Evolutionary conservation across 352 stramenopile species (phyloP).

Genomic region (Globisporangium canariense): DNA sequence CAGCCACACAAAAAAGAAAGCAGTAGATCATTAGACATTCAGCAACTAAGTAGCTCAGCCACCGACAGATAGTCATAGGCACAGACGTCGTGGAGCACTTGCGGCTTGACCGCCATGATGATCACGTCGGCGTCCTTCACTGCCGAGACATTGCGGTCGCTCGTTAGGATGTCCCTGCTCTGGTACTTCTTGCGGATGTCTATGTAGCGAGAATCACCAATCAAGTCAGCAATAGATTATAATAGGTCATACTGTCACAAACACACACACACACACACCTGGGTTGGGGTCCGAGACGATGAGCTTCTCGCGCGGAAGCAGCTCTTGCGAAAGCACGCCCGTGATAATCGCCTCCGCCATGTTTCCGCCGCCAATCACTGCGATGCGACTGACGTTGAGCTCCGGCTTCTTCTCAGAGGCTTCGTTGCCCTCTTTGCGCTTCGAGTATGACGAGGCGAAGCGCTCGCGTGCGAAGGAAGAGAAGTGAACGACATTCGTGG

Average conservation of each 20-base stretch:
- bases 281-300: constrained; percentile 81
- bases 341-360: constrained; percentile 89
- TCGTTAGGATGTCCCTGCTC: constrained; percentile 50
- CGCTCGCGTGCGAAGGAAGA: constrained; percentile 9
- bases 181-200: constrained; percentile 65
- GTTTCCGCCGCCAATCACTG: constrained; percentile 86
- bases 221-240: background rate
- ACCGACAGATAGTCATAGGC: background rate
- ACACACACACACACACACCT: constrained; percentile 18
- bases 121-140: constrained; percentile 88
- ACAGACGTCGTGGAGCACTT: constrained; percentile 87
- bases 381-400: constrained; percentile 52
- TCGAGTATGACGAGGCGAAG: constrained; percentile 19
- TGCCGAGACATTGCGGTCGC: constrained; percentile 54
- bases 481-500: constrained; percentile 1
- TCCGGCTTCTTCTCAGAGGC: constrained; percentile 11
- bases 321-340: constrained; percentile 64
- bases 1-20: background rate
- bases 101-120: constrained; percentile 93
- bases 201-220: constrained; percentile 1
- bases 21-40: background rate
- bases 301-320: constrained; percentile 61
- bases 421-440: constrained; percentile 12
- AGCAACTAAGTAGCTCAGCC: background rate
- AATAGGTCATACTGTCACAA: background rate